phyloP scores from a whole-genome alignment of 192 early-diverging fungal species.

The Coemansia sp. region DNA sequence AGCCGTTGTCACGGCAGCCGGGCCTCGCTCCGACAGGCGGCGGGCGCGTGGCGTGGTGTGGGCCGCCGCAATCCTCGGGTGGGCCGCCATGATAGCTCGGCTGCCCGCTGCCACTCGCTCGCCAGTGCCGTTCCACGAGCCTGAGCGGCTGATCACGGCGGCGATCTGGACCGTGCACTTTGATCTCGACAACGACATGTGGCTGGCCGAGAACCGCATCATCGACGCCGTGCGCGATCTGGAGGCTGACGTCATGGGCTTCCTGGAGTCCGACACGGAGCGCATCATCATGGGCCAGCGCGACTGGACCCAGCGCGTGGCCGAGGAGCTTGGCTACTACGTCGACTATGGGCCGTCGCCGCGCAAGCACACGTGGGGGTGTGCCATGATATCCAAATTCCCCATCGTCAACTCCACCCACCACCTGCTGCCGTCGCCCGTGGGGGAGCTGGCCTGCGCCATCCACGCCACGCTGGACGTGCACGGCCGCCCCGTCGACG shows the following conservation, averaged over 20 bases:
- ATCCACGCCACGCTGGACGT: slow-evolving; percentile 86
- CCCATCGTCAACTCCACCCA: slow-evolving; percentile 74
- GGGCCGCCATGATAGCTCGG: slow-evolving; percentile 53
- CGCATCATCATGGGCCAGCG: slow-evolving; percentile 85
- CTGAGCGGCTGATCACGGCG: slow-evolving; percentile 68
- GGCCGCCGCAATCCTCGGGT: slow-evolving; percentile 23
- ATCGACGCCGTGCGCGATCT: slow-evolving; percentile 73
- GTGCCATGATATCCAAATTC: slow-evolving; percentile 81
- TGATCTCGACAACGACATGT: slow-evolving; percentile 84
- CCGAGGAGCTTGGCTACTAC: slow-evolving; percentile 75
- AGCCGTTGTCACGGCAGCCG: not conserved
- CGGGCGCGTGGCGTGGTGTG: slow-evolving; percentile 22
- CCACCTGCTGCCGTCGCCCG: slow-evolving; percentile 76
- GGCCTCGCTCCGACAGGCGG: slow-evolving; percentile 11
- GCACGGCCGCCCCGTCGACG: slow-evolving; percentile 75
- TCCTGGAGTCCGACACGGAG: slow-evolving; percentile 76
- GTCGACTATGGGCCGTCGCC: slow-evolving; percentile 82
- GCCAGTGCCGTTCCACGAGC: slow-evolving; percentile 63
- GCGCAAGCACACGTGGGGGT: slow-evolving; percentile 86
- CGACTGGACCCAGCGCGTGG: slow-evolving; percentile 76
- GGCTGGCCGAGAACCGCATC: slow-evolving; percentile 73
- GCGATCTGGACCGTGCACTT: slow-evolving; percentile 89
- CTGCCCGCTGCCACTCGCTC: slow-evolving; percentile 50
- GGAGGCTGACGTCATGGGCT: slow-evolving; percentile 76
- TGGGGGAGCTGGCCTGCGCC: slow-evolving; percentile 79